Conservation (phyloP, 192 early-diverging fungal genomes). For the Endogone sp. region DNA sequence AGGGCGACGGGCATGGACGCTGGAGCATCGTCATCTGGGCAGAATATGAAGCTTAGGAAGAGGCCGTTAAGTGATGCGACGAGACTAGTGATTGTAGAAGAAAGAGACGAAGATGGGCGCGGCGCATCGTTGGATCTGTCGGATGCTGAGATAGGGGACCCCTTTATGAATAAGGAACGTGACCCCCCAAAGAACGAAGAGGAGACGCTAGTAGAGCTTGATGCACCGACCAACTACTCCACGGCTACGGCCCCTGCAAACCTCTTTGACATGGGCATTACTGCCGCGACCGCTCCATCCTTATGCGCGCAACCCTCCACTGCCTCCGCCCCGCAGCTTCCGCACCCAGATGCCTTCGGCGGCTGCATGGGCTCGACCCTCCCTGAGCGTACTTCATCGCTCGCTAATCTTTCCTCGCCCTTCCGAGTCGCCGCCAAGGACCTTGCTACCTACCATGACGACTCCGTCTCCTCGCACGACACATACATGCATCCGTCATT, state of each 20-base stretch:
- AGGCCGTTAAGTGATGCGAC: background rate
- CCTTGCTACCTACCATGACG: constrained; percentile 16
- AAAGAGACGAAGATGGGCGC: background rate
- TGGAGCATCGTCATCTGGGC: too few relatives aligned
- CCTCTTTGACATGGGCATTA: background rate
- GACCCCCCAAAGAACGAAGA: too few relatives aligned
- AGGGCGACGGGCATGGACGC: background rate
- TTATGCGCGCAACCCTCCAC: background rate
- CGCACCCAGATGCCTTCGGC: background rate
- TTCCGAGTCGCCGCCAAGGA: constrained; percentile 12
- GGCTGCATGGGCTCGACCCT: constrained; percentile 13
- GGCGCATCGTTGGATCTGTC: background rate
- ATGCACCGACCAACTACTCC: background rate
- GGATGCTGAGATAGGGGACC: background rate
- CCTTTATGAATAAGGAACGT: too few relatives aligned
- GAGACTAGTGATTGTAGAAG: background rate
- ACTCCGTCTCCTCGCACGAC: constrained; percentile 32
- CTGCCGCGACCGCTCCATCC: background rate
- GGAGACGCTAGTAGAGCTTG: too few relatives aligned
- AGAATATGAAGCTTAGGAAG: background rate
- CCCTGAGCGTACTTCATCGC: constrained; percentile 14
- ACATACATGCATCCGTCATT: constrained; percentile 42
- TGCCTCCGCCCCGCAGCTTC: too few relatives aligned
- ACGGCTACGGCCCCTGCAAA: background rate
- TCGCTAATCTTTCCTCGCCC: constrained; percentile 10